Base-by-base conservation (phyloP, 1,284 basidiomycete species). In the Ceratobasidium papillatum region DNA sequence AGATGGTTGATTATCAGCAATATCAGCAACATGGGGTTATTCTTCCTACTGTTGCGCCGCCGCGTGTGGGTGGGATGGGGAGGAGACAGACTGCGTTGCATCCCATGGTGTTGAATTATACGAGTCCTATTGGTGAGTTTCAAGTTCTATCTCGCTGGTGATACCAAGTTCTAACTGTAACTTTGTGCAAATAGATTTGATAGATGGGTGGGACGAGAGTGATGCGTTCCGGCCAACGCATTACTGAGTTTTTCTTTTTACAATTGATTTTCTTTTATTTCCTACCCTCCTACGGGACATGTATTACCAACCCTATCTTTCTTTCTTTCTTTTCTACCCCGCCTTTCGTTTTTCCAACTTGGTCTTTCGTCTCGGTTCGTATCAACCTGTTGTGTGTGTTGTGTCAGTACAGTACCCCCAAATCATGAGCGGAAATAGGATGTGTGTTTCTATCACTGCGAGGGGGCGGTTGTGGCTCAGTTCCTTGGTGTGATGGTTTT, bases 11-110 rank as follows among this genome's bases (percentile, higher is more conserved):
- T 69, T 69, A 69, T 45, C 34, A 56, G 3, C 52, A 69, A 34
- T 69, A 69, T 25, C 66, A 69, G 66, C 66, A 69, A 25, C 66
- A 69, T 38, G 66, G 66, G 51, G 66, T 69, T 43, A 69, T 69
- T 58, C 25, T 69, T 0, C 66, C 66, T 2, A 69, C 66, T 47
- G 52, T 58, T 27, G 43, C 43, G 52, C 66, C 43, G 52, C 66
- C 52, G 22, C 47, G 66, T 12, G 32, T 61, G 9, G 59, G 59
- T n/a, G 59, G 59, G 3, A 2, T 43, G 1, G 22, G 25, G 36
- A 56, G 34, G 52, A 12, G 66, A 17, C 36, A 69, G 43, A 69
- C 66, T 3, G 66, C 66, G 25, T 32, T 69, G 38, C 66, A 69
- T 56, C 66, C 66, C 30, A 69, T 69, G 66, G 66, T 69, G 38